Percentiles rank a stretch among this genome's conserved stretches.
phyloP scores from a whole-genome alignment of 345 rosid species.

The Acer saccharum region DNA sequence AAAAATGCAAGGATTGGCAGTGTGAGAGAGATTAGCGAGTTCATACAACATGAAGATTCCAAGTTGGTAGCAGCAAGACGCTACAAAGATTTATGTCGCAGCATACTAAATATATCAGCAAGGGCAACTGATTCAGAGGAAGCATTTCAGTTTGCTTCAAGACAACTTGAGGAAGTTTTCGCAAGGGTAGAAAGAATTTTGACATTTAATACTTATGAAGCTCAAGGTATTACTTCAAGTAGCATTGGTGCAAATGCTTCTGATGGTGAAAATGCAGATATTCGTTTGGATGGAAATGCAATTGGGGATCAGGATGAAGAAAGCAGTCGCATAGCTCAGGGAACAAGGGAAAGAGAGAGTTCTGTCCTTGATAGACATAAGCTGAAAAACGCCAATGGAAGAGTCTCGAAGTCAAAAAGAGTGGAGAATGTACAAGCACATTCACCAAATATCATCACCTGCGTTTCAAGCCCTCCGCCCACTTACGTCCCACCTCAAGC shows the following conservation, averaged over 20 bases:
- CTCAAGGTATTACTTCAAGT: constrained; percentile 24
- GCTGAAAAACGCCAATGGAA: constrained; percentile 11
- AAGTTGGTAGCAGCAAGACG: constrained; percentile 37
- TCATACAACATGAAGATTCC: constrained; percentile 24
- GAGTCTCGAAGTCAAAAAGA: constrained; percentile 14
- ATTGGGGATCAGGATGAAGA: constrained; percentile 20
- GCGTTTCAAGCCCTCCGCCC: constrained; percentile 29
- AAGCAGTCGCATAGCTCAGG: neutral
- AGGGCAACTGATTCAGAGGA: constrained; percentile 41
- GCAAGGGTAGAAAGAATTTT: constrained; percentile 39
- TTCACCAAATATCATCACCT: neutral
- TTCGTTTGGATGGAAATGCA: constrained; percentile 20
- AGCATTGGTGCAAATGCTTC: constrained; percentile 24
- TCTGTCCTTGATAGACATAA: constrained; percentile 10
- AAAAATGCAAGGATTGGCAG: constrained; percentile 32
- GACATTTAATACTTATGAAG: constrained; percentile 26
- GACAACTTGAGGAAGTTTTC: constrained; percentile 32
- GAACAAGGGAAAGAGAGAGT: constrained; percentile 12
- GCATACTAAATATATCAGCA: constrained; percentile 30
- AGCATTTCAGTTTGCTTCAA: constrained; percentile 37
- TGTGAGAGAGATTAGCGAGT: constrained; percentile 13
- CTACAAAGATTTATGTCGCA: constrained; percentile 30
- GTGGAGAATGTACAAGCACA: constrained; percentile 14
- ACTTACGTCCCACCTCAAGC: constrained; percentile 29
- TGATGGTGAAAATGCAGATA: constrained; percentile 30